Evolutionary conservation across 768 basidiomycete species (phyloP).

Genomic region (Leucocoprinus birnbaumii): DNA sequence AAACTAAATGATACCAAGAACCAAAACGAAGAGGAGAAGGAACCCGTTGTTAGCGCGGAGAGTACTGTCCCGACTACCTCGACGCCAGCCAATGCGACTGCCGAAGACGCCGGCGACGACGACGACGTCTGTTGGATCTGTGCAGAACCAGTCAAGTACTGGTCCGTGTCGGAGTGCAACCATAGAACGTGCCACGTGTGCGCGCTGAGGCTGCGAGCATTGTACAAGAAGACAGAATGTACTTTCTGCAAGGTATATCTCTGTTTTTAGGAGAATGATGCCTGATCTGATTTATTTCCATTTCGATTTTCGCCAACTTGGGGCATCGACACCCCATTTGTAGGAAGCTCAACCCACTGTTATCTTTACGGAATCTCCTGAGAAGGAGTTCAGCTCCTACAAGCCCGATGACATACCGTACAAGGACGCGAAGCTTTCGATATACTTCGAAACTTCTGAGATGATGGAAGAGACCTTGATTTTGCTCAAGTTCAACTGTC

Average conservation of each 20-base stretch:
- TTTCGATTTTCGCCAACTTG: too few relatives aligned
- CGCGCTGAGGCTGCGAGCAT: slow-evolving; percentile 77
- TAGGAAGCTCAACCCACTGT: slow-evolving; percentile 73
- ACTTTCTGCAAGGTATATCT: slow-evolving; percentile 91
- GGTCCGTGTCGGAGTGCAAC: slow-evolving; percentile 84
- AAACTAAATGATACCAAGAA: neutral
- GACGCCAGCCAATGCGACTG: slow-evolving; percentile 4
- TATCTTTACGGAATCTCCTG: slow-evolving; percentile 71
- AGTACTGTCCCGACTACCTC: neutral
- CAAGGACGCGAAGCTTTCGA: slow-evolving; percentile 71
- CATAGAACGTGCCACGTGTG: slow-evolving; percentile 97
- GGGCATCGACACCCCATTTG: neutral
- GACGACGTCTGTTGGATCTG: slow-evolving; percentile 86
- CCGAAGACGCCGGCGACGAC: slow-evolving; percentile 18
- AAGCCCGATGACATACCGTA: slow-evolving; percentile 50
- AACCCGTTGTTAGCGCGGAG: neutral
- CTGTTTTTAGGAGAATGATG: neutral
- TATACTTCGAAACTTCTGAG: slow-evolving; percentile 85
- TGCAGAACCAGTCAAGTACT: slow-evolving; percentile 91
- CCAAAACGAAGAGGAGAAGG: neutral
- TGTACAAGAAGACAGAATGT: slow-evolving; percentile 93
- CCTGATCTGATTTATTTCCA: neutral
- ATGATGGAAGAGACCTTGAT: slow-evolving; percentile 96
- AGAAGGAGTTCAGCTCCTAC: slow-evolving; percentile 59
- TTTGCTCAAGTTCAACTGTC: slow-evolving; percentile 93